These are phyloP conservation scores for Neoscytalidium dimidiatum DNA, from an alignment of 2,329 filamentous ascomycete genomes.

Conservation along the genomic window DNA sequence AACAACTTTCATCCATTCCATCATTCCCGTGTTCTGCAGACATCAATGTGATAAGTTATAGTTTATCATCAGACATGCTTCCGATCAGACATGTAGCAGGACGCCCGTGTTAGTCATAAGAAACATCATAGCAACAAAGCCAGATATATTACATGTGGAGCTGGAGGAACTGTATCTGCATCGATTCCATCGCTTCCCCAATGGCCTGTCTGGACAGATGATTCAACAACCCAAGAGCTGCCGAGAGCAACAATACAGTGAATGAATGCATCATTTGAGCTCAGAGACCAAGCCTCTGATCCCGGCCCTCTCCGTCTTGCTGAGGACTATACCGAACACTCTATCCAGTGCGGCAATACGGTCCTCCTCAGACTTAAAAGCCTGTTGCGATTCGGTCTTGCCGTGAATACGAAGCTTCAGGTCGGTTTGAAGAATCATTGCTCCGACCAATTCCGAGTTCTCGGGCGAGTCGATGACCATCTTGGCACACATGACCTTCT, in stretches of 20 bases:
- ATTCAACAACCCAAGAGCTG: background rate
- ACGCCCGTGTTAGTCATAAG: background rate
- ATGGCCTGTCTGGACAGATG: background rate
- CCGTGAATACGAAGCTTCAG: conserved; percentile 50
- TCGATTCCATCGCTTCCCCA: background rate
- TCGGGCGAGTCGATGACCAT: conserved; percentile 51
- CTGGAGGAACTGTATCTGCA: background rate
- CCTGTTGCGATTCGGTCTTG: conserved; percentile 41
- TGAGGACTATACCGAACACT: conserved; percentile 47
- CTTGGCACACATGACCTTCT: conserved; percentile 46
- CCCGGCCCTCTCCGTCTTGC: conserved; percentile 37
- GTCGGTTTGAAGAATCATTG: conserved; percentile 43
- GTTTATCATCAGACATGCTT: background rate
- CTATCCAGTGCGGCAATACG: conserved; percentile 46
- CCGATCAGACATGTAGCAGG: background rate
- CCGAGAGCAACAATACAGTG: background rate
- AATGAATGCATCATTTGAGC: conserved; percentile 23
- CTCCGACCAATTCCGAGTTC: conserved; percentile 38
- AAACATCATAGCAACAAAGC: background rate
- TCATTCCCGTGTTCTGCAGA: background rate
- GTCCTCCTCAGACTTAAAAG: conserved; percentile 46
- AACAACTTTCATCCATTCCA: background rate
- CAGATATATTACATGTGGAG: background rate
- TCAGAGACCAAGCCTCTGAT: conserved; percentile 40
- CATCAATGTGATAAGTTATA: background rate